A percentile compares a stretch with the other conserved stretches of the same genome.
These are phyloP conservation scores for Coemansia sp. DNA, from an alignment of 192 early-diverging fungal species.

Conservation along the genomic window DNA sequence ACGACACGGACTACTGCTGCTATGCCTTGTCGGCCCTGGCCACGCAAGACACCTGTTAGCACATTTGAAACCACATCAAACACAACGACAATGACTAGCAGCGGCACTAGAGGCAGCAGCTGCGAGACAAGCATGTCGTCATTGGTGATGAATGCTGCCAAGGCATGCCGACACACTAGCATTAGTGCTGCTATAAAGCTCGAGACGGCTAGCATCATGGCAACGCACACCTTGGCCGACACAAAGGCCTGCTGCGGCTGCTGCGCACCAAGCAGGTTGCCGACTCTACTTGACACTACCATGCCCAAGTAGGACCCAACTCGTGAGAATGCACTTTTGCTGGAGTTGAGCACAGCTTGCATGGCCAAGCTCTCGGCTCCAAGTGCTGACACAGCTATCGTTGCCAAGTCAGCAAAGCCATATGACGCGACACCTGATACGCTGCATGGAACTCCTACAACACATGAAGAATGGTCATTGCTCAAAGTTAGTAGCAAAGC, in stretches of 20 bases:
- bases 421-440: conserved; percentile 48
- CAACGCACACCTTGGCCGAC: conserved; percentile 48
- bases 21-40: conserved; percentile 56
- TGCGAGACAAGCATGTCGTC: conserved; percentile 17
- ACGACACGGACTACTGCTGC: conserved; percentile 53
- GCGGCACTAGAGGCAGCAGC: conserved; percentile 26
- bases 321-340: conserved; percentile 66
- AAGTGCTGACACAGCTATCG: conserved; percentile 74
- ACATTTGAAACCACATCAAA: conserved; percentile 62
- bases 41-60: conserved; percentile 58
- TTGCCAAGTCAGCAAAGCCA: conserved; percentile 65
- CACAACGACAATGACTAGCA: conserved; percentile 33
- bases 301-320: conserved; percentile 73
- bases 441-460: conserved; percentile 43
- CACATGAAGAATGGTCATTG: neutral
- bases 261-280: conserved; percentile 67
- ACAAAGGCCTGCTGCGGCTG: conserved; percentile 33
- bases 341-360: conserved; percentile 79
- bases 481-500: neutral
- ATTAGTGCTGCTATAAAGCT: conserved; percentile 46
- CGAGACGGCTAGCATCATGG: conserved; percentile 51
- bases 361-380: conserved; percentile 75
- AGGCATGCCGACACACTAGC: conserved; percentile 55
- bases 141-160: conserved; percentile 57
- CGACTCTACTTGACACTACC: conserved; percentile 78